phyloP scores from a whole-genome alignment of 2,329 filamentous ascomycete species.

The Pseudocercospora vitis region DNA sequence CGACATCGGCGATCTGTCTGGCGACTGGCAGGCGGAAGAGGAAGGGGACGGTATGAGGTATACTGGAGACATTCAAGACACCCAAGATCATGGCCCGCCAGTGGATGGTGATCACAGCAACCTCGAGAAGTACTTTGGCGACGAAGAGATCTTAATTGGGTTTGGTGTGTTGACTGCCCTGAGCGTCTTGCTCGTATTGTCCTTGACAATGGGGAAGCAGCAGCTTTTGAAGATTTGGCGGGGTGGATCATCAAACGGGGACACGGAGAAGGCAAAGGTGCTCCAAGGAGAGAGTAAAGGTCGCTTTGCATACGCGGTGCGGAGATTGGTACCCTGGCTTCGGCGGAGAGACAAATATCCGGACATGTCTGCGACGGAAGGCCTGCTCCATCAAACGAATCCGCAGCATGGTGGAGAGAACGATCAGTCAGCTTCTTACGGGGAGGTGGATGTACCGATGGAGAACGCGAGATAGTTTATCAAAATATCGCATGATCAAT shows the following conservation, averaged over 20 bases:
- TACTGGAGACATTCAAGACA: slow-evolving; percentile 1
- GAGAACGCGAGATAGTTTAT: no score
- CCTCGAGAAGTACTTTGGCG: slow-evolving; percentile 11
- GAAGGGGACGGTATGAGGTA: neutral
- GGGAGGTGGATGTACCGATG: no score
- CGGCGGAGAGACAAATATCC: slow-evolving; percentile 8
- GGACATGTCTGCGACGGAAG: slow-evolving; percentile 7
- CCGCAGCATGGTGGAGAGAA: neutral
- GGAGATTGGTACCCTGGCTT: neutral
- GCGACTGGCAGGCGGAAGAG: neutral
- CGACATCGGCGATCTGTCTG: slow-evolving; percentile 17
- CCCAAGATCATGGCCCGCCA: slow-evolving; percentile 6
- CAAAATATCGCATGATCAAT: no score
- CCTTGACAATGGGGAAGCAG: slow-evolving; percentile 8
- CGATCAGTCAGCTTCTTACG: neutral
- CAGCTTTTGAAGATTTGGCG: neutral
- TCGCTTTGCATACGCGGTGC: neutral
- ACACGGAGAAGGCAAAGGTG: neutral
- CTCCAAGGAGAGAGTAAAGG: neutral
- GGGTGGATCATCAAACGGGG: neutral
- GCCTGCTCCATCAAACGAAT: slow-evolving; percentile 6
- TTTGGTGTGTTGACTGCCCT: slow-evolving; percentile 16
- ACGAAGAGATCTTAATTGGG: slow-evolving; percentile 15
- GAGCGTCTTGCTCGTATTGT: slow-evolving; percentile 15
- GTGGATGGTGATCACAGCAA: neutral